phyloP scores from a whole-genome alignment of 805 yeast genomes.

The Suhomyces canberraensis region DNA sequence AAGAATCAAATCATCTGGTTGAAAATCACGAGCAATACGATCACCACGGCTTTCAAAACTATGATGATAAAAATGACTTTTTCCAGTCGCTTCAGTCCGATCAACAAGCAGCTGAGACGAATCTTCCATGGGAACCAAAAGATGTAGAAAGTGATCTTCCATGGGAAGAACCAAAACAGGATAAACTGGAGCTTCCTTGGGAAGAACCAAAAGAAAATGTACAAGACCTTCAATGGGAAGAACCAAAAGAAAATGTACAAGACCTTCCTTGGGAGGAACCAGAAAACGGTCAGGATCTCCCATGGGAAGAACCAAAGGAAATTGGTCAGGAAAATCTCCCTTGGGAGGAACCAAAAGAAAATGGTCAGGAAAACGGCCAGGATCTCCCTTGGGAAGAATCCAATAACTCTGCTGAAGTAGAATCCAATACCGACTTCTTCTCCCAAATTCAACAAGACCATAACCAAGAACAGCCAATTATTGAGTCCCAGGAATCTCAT shows the following conservation, averaged over 20 bases:
- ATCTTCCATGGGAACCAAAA: too few relatives aligned
- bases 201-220: neutral
- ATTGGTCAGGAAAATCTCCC: too few relatives aligned
- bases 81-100: too few relatives aligned
- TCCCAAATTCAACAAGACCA: neutral
- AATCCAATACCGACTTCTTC: constrained; percentile 1
- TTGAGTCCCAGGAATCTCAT: neutral
- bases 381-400: neutral
- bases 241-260: too few relatives aligned
- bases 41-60: neutral
- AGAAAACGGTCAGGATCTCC: neutral
- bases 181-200: neutral
- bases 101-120: neutral
- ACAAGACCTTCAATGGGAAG: neutral
- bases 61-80: too few relatives aligned
- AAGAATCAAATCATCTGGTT: neutral
- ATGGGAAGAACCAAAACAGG: neutral
- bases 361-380: too few relatives aligned
- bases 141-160: neutral
- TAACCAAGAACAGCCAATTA: neutral
- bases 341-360: neutral
- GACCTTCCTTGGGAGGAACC: neutral
- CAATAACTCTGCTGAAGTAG: neutral
- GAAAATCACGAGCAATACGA: neutral
- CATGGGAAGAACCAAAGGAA: neutral